Evolutionary conservation across 768 basidiomycete genomes (phyloP).

Genomic region (Pleurotus pulmonarius): DNA sequence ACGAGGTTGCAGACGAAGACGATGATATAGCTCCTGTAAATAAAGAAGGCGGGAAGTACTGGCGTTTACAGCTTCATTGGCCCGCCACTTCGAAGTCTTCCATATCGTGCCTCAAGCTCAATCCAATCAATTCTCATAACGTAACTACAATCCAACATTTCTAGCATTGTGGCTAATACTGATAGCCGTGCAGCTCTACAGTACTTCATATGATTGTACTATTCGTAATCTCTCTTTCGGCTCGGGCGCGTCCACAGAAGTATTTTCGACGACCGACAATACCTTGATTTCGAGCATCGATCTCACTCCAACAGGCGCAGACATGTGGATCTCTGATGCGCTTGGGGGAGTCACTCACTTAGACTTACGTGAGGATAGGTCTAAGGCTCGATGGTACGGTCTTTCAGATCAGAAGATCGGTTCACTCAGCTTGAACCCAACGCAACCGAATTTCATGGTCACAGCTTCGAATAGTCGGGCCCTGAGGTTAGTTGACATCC

Average conservation of each 20-base stretch:
- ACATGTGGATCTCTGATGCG: slow-evolving; percentile 83
- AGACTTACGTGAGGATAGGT: slow-evolving; percentile 64
- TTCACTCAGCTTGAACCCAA: slow-evolving; percentile 75
- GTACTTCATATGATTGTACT: slow-evolving; percentile 79
- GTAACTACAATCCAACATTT: slow-evolving; percentile 29
- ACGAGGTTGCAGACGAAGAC: slow-evolving; percentile 67
- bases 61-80: slow-evolving; percentile 82
- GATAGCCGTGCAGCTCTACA: slow-evolving; percentile 55
- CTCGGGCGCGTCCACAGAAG: slow-evolving; percentile 66
- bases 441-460: slow-evolving; percentile 57
- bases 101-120: slow-evolving; percentile 73
- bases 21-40: slow-evolving; percentile 39
- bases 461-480: slow-evolving; percentile 74
- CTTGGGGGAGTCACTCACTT: slow-evolving; percentile 70
- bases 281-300: slow-evolving; percentile 70
- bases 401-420: slow-evolving; percentile 76
- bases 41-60: slow-evolving; percentile 69
- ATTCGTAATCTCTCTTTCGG: slow-evolving; percentile 71
- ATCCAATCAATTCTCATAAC: slow-evolving; percentile 71
- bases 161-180: slow-evolving; percentile 6
- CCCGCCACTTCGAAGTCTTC: slow-evolving; percentile 78
- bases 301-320: slow-evolving; percentile 59
- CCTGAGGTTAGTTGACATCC: slow-evolving; percentile 50
- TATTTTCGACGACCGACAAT: slow-evolving; percentile 56
- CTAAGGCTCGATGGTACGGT: slow-evolving; percentile 55